Conservation (phyloP, 179 eudicot genomes). For the Monotropa hypopitys region DNA sequence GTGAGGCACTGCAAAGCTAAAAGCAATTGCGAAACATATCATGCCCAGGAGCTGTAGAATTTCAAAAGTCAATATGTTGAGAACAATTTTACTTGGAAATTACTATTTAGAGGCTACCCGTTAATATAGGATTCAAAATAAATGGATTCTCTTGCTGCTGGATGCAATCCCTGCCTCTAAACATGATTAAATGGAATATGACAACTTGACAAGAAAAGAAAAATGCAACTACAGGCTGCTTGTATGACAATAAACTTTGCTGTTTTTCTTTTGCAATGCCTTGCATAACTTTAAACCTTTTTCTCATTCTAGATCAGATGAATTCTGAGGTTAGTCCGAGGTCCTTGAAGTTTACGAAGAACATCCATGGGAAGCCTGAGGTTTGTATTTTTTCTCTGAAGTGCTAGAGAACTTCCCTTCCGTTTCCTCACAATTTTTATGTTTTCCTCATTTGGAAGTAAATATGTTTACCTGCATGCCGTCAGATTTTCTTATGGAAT, state of each 20-base stretch:
- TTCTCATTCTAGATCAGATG: slow-evolving; percentile 63
- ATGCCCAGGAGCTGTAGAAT: neutral
- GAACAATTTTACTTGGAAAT: neutral
- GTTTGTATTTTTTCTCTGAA: slow-evolving; percentile 21
- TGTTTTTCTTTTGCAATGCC: neutral
- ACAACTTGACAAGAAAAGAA: too few relatives aligned
- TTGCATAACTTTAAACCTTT: slow-evolving; percentile 11
- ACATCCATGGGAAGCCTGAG: slow-evolving; percentile 87
- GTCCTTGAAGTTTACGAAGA: slow-evolving; percentile 62
- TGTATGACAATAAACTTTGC: neutral
- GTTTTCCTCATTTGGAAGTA: neutral
- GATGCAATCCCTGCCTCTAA: neutral
- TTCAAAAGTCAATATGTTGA: neutral
- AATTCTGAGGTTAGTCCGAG: slow-evolving; percentile 38
- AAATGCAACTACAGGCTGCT: neutral
- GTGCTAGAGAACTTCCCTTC: neutral
- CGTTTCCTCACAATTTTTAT: neutral
- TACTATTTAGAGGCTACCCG: neutral
- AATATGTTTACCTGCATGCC: neutral
- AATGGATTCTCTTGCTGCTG: neutral
- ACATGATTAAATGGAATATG: neutral
- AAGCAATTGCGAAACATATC: neutral
- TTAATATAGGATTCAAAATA: too few relatives aligned
- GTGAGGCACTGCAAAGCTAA: neutral
- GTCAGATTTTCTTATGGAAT: neutral